Evolutionary conservation across 208 protist species (phyloP).

Genomic region (Leptomonas pyrrhocoris): DNA sequence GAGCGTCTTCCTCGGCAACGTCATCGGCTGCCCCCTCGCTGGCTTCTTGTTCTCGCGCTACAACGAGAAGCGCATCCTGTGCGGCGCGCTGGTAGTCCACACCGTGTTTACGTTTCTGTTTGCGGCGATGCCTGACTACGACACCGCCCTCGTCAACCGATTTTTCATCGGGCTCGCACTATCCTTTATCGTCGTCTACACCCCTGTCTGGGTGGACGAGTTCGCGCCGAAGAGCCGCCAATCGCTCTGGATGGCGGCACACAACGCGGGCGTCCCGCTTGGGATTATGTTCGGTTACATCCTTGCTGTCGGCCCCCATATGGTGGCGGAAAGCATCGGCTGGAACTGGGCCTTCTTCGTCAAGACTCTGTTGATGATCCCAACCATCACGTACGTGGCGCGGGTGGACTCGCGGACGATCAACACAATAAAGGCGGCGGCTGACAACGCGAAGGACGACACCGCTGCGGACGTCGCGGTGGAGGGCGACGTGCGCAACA

Average conservation of each 20-base stretch:
- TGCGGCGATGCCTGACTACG: constrained; percentile 53
- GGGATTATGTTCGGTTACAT: constrained; percentile 93
- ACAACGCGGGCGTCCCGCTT: constrained; percentile 90
- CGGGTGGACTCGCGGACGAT: constrained; percentile 59
- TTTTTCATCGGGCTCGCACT: constrained; percentile 90
- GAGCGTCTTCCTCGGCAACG: constrained; percentile 87
- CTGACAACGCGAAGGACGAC: constrained; percentile 2
- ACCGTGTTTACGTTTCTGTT: constrained; percentile 84
- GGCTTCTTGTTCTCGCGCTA: constrained; percentile 76
- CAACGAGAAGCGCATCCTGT: constrained; percentile 66
- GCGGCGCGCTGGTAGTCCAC: constrained; percentile 64
- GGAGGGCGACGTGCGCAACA: background rate
- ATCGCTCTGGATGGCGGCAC: constrained; percentile 91
- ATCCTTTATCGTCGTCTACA: constrained; percentile 92
- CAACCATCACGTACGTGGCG: constrained; percentile 60
- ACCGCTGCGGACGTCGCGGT: background rate
- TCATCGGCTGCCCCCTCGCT: constrained; percentile 79
- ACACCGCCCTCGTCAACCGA: constrained; percentile 61
- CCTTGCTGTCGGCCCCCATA: constrained; percentile 45
- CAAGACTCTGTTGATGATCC: constrained; percentile 80
- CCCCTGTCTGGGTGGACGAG: constrained; percentile 92
- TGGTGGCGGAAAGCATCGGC: constrained; percentile 61
- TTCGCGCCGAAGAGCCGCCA: constrained; percentile 84
- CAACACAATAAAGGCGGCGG: constrained; percentile 38
- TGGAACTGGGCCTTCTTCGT: constrained; percentile 88